phyloP scores from a whole-genome alignment of 2,329 filamentous ascomycete genomes.

The Aspergillus calidoustus region DNA sequence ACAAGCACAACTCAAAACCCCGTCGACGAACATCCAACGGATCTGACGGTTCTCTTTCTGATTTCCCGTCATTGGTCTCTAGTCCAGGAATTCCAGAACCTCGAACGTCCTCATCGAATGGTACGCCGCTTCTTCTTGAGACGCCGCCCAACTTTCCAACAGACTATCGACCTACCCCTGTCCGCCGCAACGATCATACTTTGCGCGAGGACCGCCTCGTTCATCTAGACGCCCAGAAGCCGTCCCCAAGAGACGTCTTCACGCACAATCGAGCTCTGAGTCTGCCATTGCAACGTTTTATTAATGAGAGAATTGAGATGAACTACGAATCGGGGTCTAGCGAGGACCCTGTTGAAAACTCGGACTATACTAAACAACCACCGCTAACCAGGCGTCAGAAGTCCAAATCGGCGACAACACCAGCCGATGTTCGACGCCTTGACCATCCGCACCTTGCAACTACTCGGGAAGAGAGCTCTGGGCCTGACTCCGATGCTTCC shows the following conservation, averaged over 20 bases:
- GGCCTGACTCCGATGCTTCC: constrained; percentile 15
- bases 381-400: constrained; percentile 23
- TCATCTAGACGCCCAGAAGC: constrained; percentile 32
- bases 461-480: constrained; percentile 22
- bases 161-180: constrained; percentile 23
- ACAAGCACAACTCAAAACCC: constrained; percentile 24
- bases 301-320: constrained; percentile 42
- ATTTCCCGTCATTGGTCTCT: constrained; percentile 37
- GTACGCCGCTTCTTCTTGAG: constrained; percentile 29
- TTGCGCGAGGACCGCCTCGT: constrained; percentile 38
- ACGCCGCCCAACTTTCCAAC: constrained; percentile 30
- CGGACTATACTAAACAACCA: neutral
- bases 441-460: constrained; percentile 21
- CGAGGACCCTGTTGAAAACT: constrained; percentile 18
- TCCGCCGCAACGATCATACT: constrained; percentile 31
- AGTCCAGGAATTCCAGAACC: constrained; percentile 35
- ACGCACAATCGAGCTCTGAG: constrained; percentile 40
- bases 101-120: constrained; percentile 34
- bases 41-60: constrained; percentile 38
- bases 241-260: constrained; percentile 28
- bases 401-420: constrained; percentile 12
- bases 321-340: constrained; percentile 29
- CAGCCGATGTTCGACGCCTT: constrained; percentile 12
- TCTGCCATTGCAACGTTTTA: constrained; percentile 45
- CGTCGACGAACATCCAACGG: constrained; percentile 34